Evolutionary conservation across 2,329 filamentous ascomycete genomes (phyloP).

Genomic region (Alternaria sp.): DNA sequence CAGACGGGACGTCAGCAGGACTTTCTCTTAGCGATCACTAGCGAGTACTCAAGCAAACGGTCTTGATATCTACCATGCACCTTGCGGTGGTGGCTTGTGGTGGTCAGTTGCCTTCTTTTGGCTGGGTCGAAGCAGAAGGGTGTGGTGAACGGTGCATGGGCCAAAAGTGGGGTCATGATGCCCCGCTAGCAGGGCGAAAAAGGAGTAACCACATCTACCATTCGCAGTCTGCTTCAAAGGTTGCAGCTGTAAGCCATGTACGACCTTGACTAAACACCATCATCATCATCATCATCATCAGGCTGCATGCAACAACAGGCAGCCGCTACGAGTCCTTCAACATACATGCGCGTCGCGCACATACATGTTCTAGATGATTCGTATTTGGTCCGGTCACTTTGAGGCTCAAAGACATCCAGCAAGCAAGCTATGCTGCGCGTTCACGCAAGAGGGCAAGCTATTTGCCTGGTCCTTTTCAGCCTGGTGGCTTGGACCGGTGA

Average conservation of each 20-base stretch:
- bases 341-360: constrained; percentile 22
- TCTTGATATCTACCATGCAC: neutral
- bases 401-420: constrained; percentile 22
- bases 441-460: constrained; percentile 14
- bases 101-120: constrained; percentile 23
- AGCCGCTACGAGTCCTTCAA: constrained; percentile 20
- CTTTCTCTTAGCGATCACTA: neutral
- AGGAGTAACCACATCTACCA: neutral
- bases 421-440: constrained; percentile 10
- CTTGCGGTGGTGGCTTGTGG: constrained; percentile 4
- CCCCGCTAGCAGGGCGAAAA: neutral
- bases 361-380: constrained; percentile 17
- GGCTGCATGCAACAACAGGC: constrained; percentile 19
- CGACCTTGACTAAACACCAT: constrained; percentile 5
- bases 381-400: constrained; percentile 29
- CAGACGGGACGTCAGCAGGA: constrained; percentile 1
- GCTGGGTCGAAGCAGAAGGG: constrained; percentile 2
- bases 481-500: constrained; percentile 38
- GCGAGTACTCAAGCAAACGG: neutral
- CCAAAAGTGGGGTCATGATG: constrained; percentile 12
- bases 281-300: constrained; percentile 7
- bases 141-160: constrained; percentile 11
- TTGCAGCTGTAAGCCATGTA: constrained; percentile 13
- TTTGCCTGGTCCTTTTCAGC: constrained; percentile 27
- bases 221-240: neutral